These are phyloP conservation scores for Cryphonectria parasitica DNA, from an alignment of 2,329 filamentous ascomycete genomes.

Conservation along the genomic window DNA sequence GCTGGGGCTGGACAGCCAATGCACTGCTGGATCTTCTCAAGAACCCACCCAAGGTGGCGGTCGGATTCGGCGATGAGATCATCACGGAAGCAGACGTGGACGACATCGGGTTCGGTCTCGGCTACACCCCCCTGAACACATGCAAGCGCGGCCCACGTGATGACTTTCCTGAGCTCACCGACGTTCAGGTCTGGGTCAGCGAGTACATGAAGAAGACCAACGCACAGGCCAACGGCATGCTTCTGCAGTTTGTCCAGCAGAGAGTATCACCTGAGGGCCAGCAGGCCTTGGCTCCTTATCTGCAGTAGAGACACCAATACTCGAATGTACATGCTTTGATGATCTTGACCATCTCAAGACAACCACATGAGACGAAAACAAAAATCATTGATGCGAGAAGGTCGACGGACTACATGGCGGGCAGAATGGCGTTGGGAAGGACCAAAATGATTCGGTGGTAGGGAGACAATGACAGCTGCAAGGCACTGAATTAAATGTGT, in stretches of 20 bases:
- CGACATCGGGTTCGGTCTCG: slow-evolving; percentile 91
- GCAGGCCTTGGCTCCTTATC: slow-evolving; percentile 55
- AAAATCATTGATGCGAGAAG: not conserved
- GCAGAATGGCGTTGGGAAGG: slow-evolving; percentile 11
- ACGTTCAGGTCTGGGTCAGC: slow-evolving; percentile 84
- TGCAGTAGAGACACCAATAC: slow-evolving; percentile 40
- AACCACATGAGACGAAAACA: not conserved
- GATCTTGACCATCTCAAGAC: not conserved
- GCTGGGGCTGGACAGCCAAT: slow-evolving; percentile 89
- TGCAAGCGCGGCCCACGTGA: slow-evolving; percentile 76
- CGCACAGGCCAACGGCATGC: slow-evolving; percentile 68
- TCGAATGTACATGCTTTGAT: not conserved
- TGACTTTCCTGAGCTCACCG: slow-evolving; percentile 82
- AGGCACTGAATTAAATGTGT: not conserved
- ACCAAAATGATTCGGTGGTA: not conserved
- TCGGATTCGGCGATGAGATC: slow-evolving; percentile 71
- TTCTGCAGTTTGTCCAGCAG: slow-evolving; percentile 72
- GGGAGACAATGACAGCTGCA: not conserved
- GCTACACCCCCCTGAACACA: slow-evolving; percentile 91
- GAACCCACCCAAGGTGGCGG: slow-evolving; percentile 75
- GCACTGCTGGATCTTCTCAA: slow-evolving; percentile 87
- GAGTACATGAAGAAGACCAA: slow-evolving; percentile 79
- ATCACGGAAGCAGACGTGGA: slow-evolving; percentile 90
- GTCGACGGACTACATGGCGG: not conserved
- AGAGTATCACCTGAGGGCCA: slow-evolving; percentile 68